Conservation (phyloP, 345 rosid species). For the Salix dunnii region DNA sequence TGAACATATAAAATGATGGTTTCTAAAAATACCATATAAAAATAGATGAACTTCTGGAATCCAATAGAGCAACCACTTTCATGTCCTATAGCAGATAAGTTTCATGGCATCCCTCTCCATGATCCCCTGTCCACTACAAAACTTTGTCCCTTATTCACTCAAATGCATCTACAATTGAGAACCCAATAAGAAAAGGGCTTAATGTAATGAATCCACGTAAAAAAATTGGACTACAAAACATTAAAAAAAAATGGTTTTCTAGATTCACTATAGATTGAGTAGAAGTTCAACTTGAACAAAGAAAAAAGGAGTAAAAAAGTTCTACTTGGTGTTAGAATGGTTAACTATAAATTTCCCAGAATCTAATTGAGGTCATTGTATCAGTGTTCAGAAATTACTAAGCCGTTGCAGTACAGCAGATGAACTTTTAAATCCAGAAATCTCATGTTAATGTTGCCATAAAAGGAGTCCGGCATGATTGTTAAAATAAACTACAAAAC, state of each 20-base stretch:
- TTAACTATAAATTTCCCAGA: background rate
- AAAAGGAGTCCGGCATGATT: background rate
- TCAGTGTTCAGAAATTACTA: background rate
- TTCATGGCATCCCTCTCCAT: background rate
- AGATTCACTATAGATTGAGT: background rate
- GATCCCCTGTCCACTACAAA: background rate
- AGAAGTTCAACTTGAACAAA: background rate
- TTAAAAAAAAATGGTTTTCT: background rate
- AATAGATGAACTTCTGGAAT: background rate
- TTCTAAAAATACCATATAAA: background rate
- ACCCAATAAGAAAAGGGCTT: background rate
- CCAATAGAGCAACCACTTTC: background rate
- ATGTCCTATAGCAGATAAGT: background rate
- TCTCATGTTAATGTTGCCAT: background rate
- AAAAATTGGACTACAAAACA: background rate
- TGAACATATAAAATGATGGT: background rate
- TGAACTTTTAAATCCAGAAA: background rate
- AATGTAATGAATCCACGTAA: background rate
- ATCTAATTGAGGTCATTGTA: background rate
- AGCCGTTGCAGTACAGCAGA: background rate
- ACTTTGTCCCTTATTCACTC: background rate
- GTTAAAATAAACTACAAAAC: no score
- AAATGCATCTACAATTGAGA: background rate
- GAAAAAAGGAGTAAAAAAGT: background rate
- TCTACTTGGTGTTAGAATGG: background rate